These are phyloP conservation scores for Pythium utonaiense DNA, from an alignment of 352 stramenopile genomes.

Conservation along the genomic window DNA sequence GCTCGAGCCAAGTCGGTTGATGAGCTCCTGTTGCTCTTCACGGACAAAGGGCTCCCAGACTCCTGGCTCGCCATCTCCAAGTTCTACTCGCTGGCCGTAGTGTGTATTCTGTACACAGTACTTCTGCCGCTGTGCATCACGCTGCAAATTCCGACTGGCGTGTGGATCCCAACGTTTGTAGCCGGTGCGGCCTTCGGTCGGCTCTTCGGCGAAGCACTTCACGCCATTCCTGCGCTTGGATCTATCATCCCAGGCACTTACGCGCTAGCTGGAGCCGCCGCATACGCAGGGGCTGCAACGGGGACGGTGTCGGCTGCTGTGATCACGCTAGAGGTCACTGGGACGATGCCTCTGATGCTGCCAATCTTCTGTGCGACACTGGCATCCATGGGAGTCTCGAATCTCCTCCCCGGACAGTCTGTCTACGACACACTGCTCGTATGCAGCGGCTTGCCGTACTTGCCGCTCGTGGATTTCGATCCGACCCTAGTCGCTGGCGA, in stretches of 20 bases:
- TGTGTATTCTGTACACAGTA: constrained; percentile 51
- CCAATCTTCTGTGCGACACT: constrained; percentile 77
- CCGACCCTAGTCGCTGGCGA: constrained; percentile 47
- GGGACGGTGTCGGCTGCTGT: constrained; percentile 79
- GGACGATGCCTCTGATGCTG: constrained; percentile 77
- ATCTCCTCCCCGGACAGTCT: constrained; percentile 65
- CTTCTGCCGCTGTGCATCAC: constrained; percentile 81
- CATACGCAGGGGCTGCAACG: constrained; percentile 66
- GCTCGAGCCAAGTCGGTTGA: constrained; percentile 47
- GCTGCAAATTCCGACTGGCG: constrained; percentile 72
- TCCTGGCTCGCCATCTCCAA: constrained; percentile 56
- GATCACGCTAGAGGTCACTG: constrained; percentile 86
- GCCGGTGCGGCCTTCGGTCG: constrained; percentile 75
- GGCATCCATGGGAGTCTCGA: constrained; percentile 57
- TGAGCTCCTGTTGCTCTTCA: constrained; percentile 67
- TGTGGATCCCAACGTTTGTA: constrained; percentile 86
- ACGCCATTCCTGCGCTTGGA: constrained; percentile 5
- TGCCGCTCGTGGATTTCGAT: constrained; percentile 81
- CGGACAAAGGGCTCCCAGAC: constrained; percentile 34
- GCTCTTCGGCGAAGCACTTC: constrained; percentile 66
- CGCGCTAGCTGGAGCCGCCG: constrained; percentile 71
- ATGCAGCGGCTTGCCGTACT: constrained; percentile 71
- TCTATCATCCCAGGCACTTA: constrained; percentile 63
- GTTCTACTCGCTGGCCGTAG: constrained; percentile 53
- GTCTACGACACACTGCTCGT: constrained; percentile 84